Base-by-base conservation (phyloP, 306 rosid species). In the Gillenia trifoliata region DNA sequence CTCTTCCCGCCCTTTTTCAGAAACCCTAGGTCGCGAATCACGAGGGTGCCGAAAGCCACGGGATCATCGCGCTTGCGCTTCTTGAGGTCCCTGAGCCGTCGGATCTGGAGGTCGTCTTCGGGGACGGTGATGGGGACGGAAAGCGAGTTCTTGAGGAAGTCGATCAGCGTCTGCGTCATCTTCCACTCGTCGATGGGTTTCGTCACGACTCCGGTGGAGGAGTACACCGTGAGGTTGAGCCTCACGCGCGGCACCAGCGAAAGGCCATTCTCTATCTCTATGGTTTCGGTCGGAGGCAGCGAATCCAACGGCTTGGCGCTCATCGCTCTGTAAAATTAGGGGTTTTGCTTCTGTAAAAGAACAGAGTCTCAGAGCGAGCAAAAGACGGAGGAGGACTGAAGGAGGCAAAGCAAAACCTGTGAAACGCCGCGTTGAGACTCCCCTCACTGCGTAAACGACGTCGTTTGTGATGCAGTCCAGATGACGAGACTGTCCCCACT, bases 51-150 rank as follows among this genome's bases (percentile, higher is more conserved):
- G 4, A 66, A 72, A 12, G 93, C 96, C 1, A 91, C 81, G 8
- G 98, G 93, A 12, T 89, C 96, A 2, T 86, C 90, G 72, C 96
- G 94, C 82, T 91, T 91, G 47, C 98, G 88, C 66, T 92, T 91
- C 78, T 88, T 94, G 66, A 87, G 86, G 73, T 91, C 85, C 59
- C 49, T 86, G 57, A 77, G 55, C 30, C 93, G 91, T 73, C 66
- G 82, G 83, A 94, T 71, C 10, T 72, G 73, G 54, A 94, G 87
- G 30, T 94, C 88, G 0, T 91, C 90, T 28, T 94, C 98, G 2
- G 91, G 86, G 13, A 91, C 85, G 2, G 75, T 41, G 25, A 88
- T 57, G 47, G 89, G 59, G 33, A 66, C 75, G 25, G 97, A 82
- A 55, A 85, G 89, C 8, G 98, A 85, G 81, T 68, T 36, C 49